These are phyloP conservation scores for Xylariomycetidae sp. DNA, from an alignment of 2,329 filamentous ascomycete genomes.

Conservation along the genomic window DNA sequence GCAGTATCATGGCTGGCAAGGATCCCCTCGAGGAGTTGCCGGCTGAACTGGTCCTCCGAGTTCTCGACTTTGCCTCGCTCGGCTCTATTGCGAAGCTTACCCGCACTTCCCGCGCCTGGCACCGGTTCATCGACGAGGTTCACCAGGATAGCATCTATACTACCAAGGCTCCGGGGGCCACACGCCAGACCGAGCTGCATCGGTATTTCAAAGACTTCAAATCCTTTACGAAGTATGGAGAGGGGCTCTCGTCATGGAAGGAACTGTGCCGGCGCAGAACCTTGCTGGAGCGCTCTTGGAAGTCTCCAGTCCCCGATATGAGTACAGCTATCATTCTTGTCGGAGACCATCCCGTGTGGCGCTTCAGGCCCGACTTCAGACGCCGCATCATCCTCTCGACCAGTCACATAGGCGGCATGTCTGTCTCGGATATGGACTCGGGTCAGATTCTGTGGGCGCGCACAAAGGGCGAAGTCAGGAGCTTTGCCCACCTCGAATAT, in stretches of 20 bases:
- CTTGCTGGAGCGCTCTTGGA: conserved; percentile 35
- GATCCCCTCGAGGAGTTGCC: conserved; percentile 15
- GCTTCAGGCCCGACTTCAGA: conserved; percentile 41
- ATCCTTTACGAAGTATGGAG: conserved; percentile 29
- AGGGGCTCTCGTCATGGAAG: conserved; percentile 35
- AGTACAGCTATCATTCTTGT: conserved; percentile 36
- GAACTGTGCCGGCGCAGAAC: conserved; percentile 37
- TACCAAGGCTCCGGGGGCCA: background rate
- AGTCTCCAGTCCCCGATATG: conserved; percentile 24
- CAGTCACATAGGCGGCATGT: conserved; percentile 38
- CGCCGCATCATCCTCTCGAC: conserved; percentile 41
- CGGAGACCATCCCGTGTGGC: conserved; percentile 37
- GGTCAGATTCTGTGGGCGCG: conserved; percentile 33
- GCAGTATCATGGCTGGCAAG: too few relatives aligned
- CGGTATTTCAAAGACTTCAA: conserved; percentile 4
- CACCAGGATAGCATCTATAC: conserved; percentile 17
- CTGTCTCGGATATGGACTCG: conserved; percentile 41
- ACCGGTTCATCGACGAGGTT: conserved; percentile 14
- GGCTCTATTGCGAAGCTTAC: conserved; percentile 10
- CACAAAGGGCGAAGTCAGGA: conserved; percentile 29
- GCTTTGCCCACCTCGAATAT: conserved; percentile 43
- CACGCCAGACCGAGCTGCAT: conserved; percentile 1
- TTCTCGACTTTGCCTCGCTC: conserved; percentile 14
- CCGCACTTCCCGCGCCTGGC: conserved; percentile 11
- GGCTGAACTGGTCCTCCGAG: conserved; percentile 16